A percentile compares a stretch with the other conserved stretches of the same genome.
phyloP scores from a whole-genome alignment of 2,329 filamentous ascomycete species.

The Parafenestella ontariensis region DNA sequence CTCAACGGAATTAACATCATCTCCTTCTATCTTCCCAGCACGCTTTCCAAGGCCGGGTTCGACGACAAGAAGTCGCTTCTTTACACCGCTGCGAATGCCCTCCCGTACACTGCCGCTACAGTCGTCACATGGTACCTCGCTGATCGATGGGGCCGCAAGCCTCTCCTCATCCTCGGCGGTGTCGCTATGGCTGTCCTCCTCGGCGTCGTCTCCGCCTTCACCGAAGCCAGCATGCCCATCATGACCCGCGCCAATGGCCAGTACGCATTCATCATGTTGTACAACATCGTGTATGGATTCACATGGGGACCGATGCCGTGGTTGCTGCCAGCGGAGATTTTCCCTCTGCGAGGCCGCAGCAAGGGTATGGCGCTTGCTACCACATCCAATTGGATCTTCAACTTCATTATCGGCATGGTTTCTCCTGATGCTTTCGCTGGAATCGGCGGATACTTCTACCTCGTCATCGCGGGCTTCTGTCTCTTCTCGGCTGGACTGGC shows the following conservation, averaged over 20 bases:
- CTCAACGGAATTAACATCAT: conserved; percentile 54
- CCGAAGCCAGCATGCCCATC: conserved; percentile 39
- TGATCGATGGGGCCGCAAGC: conserved; percentile 51
- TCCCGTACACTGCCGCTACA: conserved; percentile 52
- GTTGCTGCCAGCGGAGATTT: conserved; percentile 47
- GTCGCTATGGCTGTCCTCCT: conserved; percentile 46
- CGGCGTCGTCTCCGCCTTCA: conserved; percentile 50
- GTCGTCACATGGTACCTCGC: conserved; percentile 51
- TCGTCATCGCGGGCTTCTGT: conserved; percentile 49
- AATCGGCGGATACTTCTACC: conserved; percentile 53
- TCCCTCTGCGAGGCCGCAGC: conserved; percentile 48
- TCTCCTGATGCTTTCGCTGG: conserved; percentile 53
- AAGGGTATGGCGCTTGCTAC: conserved; percentile 53
- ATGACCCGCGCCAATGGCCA: conserved; percentile 46
- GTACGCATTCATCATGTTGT: conserved; percentile 51
- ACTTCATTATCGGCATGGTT: conserved; percentile 52
- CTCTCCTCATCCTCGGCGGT: conserved; percentile 44
- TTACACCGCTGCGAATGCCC: conserved; percentile 50
- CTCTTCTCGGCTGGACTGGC: conserved; percentile 22
- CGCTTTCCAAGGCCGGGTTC: conserved; percentile 40
- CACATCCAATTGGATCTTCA: conserved; percentile 49
- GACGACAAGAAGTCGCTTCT: conserved; percentile 49
- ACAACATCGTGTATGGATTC: conserved; percentile 49
- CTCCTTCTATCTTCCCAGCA: conserved; percentile 48
- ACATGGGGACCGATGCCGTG: conserved; percentile 53